Evolutionary conservation across 768 basidiomycete species (phyloP).

Genomic region (Boletellus sp.): DNA sequence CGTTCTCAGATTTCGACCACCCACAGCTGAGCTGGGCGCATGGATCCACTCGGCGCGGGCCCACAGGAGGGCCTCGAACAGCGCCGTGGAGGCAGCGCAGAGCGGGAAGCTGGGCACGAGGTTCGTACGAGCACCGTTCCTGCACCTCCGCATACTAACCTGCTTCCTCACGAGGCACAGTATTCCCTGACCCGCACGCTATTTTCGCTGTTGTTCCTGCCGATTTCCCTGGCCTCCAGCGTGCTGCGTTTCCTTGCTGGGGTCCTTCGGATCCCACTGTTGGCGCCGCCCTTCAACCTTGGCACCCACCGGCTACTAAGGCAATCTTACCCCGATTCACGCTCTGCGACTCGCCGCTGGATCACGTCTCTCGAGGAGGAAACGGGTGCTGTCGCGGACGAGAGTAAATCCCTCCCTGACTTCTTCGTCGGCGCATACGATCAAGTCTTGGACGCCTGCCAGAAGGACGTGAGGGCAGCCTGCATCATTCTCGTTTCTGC

Average conservation of each 20-base stretch:
- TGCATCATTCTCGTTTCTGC: constrained; percentile 82
- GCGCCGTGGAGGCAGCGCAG: too few species aligned
- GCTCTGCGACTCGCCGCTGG: constrained; percentile 70
- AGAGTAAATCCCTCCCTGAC: constrained; percentile 63
- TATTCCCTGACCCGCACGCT: constrained; percentile 9
- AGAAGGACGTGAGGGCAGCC: constrained; percentile 68
- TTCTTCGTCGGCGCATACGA: constrained; percentile 84
- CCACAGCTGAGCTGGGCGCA: too few species aligned
- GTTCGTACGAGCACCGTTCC: too few species aligned
- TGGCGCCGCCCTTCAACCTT: constrained; percentile 48
- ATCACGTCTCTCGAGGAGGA: constrained; percentile 80
- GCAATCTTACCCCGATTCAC: constrained; percentile 36
- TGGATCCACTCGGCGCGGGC: too few species aligned
- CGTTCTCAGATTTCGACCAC: too few species aligned
- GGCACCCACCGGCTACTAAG: constrained; percentile 43
- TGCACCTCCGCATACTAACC: too few species aligned
- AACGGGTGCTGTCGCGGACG: constrained; percentile 64
- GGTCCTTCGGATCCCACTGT: constrained; percentile 64
- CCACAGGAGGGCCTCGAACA: too few species aligned
- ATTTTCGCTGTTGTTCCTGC: constrained; percentile 48
- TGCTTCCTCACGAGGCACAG: neutral
- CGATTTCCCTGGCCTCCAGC: constrained; percentile 55
- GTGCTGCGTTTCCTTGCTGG: constrained; percentile 65
- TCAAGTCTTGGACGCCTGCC: constrained; percentile 63
- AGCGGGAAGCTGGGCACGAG: too few species aligned